phyloP scores from a whole-genome alignment of 2,329 filamentous ascomycete species.

The Colletotrichum camelliae region DNA sequence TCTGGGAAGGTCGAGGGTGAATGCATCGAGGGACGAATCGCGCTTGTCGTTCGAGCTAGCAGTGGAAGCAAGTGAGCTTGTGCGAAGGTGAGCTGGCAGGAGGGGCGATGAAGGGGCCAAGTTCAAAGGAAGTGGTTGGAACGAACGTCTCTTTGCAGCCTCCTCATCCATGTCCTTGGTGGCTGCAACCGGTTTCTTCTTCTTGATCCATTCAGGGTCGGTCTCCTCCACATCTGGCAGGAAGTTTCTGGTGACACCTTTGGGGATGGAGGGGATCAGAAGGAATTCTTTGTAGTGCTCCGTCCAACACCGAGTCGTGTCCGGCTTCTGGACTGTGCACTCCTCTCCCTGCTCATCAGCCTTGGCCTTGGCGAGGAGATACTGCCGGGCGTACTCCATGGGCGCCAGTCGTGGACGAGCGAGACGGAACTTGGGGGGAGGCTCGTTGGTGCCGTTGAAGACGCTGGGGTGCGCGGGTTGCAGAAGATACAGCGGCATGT shows the following conservation, averaged over 20 bases:
- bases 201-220: background rate
- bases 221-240: background rate
- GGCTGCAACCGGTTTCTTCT: background rate
- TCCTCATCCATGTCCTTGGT: background rate
- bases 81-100: background rate
- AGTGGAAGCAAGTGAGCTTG: background rate
- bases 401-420: conserved; percentile 35
- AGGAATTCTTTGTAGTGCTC: conserved; percentile 37
- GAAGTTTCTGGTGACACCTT: conserved; percentile 24
- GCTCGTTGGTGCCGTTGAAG: conserved; percentile 6
- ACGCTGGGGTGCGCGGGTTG: conserved; percentile 13
- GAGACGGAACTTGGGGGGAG: conserved; percentile 9
- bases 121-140: conserved; percentile 11
- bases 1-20: background rate
- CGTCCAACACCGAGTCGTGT: conserved; percentile 39
- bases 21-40: background rate
- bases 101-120: conserved; percentile 10
- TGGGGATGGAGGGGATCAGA: conserved; percentile 38
- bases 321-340: conserved; percentile 34
- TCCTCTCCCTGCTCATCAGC: conserved; percentile 28
- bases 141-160: background rate
- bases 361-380: conserved; percentile 36
- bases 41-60: background rate
- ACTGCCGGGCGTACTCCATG: conserved; percentile 44
- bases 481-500: conserved; percentile 11